Evolutionary conservation across 2,329 filamentous ascomycete species (phyloP).

Genomic region (Chaetomium sp.): DNA sequence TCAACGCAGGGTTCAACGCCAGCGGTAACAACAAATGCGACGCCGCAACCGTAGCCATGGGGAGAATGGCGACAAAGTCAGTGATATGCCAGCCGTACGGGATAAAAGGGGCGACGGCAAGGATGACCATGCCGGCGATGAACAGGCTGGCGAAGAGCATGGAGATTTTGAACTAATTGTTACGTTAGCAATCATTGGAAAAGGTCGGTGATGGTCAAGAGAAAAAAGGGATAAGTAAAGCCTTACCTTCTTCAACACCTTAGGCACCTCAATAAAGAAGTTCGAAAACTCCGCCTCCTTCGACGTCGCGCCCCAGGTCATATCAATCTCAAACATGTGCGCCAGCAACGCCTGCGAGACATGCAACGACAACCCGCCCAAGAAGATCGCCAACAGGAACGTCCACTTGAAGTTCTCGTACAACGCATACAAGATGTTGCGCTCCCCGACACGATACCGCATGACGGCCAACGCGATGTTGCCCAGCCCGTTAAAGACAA

Average conservation of each 20-base stretch:
- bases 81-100: constrained; percentile 60
- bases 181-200: too few relatives aligned
- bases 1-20: constrained; percentile 69
- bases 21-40: constrained; percentile 67
- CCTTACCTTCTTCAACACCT: constrained; percentile 69
- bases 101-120: constrained; percentile 58
- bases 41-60: constrained; percentile 63
- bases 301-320: constrained; percentile 77
- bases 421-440: constrained; percentile 49
- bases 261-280: constrained; percentile 79
- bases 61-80: constrained; percentile 69
- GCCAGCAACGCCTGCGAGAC: constrained; percentile 71
- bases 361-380: constrained; percentile 75
- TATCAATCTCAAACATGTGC: constrained; percentile 81
- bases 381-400: constrained; percentile 67
- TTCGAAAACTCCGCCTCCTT: constrained; percentile 78
- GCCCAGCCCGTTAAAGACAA: constrained; percentile 70
- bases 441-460: constrained; percentile 64
- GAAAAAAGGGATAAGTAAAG: background rate
- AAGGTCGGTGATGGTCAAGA: too few relatives aligned
- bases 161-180: constrained; percentile 59
- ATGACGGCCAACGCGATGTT: constrained; percentile 66
- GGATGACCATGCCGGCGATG: constrained; percentile 56
- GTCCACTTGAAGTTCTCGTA: constrained; percentile 69
- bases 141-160: constrained; percentile 56